These are phyloP conservation scores for Kwoniella pini DNA, from an alignment of 768 basidiomycete genomes.

Conservation along the genomic window DNA sequence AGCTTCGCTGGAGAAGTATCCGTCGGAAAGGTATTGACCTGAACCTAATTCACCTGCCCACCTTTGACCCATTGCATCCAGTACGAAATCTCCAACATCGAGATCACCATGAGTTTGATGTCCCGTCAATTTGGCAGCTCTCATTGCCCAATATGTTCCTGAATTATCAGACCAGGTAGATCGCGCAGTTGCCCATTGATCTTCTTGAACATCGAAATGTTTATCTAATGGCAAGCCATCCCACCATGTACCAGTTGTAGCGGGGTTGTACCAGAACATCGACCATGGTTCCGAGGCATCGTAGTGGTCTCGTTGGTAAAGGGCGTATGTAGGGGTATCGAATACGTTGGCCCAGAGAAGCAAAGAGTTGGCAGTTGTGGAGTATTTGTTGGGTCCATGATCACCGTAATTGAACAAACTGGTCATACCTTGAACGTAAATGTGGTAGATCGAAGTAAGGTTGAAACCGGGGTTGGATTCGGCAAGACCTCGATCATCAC, in stretches of 20 bases:
- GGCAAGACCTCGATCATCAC: constrained; percentile 74
- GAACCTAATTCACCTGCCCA: constrained; percentile 96
- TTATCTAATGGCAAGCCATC: constrained; percentile 76
- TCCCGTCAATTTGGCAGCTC: constrained; percentile 73
- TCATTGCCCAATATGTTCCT: constrained; percentile 82
- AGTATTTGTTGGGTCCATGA: constrained; percentile 91
- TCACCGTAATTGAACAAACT: constrained; percentile 63
- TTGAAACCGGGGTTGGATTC: constrained; percentile 69
- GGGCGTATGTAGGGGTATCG: constrained; percentile 69
- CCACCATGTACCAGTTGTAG: constrained; percentile 86
- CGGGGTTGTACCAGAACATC: constrained; percentile 90
- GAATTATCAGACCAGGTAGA: constrained; percentile 86
- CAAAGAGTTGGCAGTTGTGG: constrained; percentile 86
- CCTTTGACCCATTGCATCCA: constrained; percentile 88
- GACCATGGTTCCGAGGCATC: constrained; percentile 77
- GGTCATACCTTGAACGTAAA: constrained; percentile 81
- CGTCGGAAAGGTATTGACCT: constrained; percentile 72
- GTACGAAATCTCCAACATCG: constrained; percentile 90
- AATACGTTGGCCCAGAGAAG: constrained; percentile 73
- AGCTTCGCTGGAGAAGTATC: constrained; percentile 75
- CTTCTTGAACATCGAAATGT: constrained; percentile 69
- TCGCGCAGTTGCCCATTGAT: constrained; percentile 89
- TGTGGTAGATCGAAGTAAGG: constrained; percentile 81
- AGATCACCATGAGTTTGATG: constrained; percentile 96
- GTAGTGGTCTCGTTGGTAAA: constrained; percentile 86